A percentile compares a stretch with the other conserved stretches of the same genome.
phyloP scores from a whole-genome alignment of 1,284 basidiomycete species.

The Cerioporus squamosus region DNA sequence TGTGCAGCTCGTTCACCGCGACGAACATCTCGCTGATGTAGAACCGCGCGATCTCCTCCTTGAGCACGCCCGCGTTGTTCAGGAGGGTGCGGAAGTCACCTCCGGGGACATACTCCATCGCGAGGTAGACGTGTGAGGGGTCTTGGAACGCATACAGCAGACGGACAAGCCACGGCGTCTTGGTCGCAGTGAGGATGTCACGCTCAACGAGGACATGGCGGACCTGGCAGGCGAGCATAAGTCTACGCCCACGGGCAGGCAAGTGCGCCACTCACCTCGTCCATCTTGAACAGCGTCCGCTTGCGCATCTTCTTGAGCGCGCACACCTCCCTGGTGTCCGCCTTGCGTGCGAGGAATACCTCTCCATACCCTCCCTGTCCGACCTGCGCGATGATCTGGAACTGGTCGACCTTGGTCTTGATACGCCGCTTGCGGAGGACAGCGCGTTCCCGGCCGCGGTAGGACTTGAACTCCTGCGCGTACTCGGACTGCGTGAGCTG shows the following conservation, averaged over 20 bases:
- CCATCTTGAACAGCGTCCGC: slow-evolving; percentile 93
- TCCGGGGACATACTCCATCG: slow-evolving; percentile 98
- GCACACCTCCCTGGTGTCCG: slow-evolving; percentile 92
- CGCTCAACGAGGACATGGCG: slow-evolving; percentile 96
- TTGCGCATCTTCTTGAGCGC: slow-evolving; percentile 97
- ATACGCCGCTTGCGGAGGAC: slow-evolving; percentile 86
- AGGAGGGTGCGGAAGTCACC: slow-evolving; percentile 95
- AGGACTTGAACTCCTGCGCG: slow-evolving; percentile 85
- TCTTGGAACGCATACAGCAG: slow-evolving; percentile 96
- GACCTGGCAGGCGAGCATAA: slow-evolving; percentile 51
- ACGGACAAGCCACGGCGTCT: slow-evolving; percentile 93
- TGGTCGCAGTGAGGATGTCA: slow-evolving; percentile 94
- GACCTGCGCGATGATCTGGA: slow-evolving; percentile 95
- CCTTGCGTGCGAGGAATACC: slow-evolving; percentile 90
- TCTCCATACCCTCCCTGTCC: slow-evolving; percentile 98
- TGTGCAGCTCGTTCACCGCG: slow-evolving; percentile 89
- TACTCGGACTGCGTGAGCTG: slow-evolving; percentile 68
- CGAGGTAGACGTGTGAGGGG: slow-evolving; percentile 86
- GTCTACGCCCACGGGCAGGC: slow-evolving; percentile 54
- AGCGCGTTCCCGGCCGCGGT: slow-evolving; percentile 91
- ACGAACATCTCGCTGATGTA: slow-evolving; percentile 98
- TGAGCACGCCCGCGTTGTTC: slow-evolving; percentile 95
- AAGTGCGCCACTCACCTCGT: slow-evolving; percentile 68
- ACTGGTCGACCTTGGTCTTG: slow-evolving; percentile 88
- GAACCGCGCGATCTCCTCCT: slow-evolving; percentile 93